phyloP scores from a whole-genome alignment of 2,329 filamentous ascomycete species.

The Hypoxylon sp. region DNA sequence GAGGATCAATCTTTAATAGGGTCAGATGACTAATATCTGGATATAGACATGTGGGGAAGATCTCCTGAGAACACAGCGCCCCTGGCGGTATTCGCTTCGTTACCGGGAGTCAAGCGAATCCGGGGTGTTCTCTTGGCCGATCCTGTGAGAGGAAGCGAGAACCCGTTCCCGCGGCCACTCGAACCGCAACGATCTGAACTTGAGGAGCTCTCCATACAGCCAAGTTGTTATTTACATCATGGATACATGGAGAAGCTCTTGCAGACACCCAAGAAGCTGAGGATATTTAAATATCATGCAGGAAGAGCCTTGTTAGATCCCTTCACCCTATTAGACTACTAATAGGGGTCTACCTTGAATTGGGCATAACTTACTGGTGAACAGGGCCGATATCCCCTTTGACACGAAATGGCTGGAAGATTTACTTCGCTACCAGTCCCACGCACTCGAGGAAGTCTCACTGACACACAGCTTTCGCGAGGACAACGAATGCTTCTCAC shows the following conservation, averaged over 20 bases:
- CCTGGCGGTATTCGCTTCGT: neutral
- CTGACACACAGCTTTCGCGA: neutral
- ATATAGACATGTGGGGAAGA: neutral
- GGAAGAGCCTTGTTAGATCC: neutral
- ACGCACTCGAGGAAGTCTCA: neutral
- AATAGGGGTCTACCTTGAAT: neutral
- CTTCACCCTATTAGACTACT: neutral
- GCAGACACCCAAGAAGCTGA: neutral
- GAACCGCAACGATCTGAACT: neutral
- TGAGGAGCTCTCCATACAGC: neutral
- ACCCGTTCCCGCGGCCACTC: neutral
- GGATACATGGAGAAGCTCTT: neutral
- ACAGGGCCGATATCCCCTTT: neutral
- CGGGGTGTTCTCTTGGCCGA: neutral
- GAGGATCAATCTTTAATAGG: no score
- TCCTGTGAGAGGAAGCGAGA: neutral
- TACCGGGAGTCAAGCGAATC: neutral
- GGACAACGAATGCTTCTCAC: neutral
- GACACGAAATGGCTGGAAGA: neutral
- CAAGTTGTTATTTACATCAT: neutral
- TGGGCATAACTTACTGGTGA: no score
- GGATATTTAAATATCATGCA: neutral
- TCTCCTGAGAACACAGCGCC: neutral
- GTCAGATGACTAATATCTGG: neutral
- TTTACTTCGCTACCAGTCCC: neutral